Conservation (phyloP, 805 yeast species). For the Kuraishia piskuri region DNA sequence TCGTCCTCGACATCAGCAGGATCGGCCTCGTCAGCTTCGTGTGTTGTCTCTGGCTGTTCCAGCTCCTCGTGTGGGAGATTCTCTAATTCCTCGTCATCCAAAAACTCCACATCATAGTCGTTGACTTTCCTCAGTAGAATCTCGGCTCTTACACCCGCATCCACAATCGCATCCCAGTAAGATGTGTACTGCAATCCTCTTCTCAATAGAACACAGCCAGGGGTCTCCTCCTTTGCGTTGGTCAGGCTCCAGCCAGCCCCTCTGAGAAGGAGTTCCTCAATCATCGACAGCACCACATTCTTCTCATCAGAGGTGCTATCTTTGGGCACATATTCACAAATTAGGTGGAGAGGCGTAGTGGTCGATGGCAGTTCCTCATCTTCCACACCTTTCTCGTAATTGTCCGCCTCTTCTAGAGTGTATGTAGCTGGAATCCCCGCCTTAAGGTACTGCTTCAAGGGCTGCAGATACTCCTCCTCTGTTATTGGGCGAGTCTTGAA, state of each 20-base stretch:
- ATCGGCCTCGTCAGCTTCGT: conserved; percentile 4
- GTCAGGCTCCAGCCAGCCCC: conserved; percentile 91
- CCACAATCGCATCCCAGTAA: conserved; percentile 47
- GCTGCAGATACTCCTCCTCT: conserved; percentile 28
- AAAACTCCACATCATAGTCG: conserved; percentile 54
- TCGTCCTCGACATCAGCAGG: conserved; percentile 3
- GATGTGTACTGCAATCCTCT: conserved; percentile 31
- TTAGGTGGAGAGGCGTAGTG: conserved; percentile 74
- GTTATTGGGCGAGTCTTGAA: conserved; percentile 45
- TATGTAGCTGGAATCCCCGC: conserved; percentile 78
- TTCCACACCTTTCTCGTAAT: conserved; percentile 36
- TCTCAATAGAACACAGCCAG: conserved; percentile 71
- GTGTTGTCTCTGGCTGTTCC: conserved; percentile 12
- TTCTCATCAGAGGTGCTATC: conserved; percentile 34
- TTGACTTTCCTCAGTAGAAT: conserved; percentile 63
- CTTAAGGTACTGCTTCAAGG: conserved; percentile 37
- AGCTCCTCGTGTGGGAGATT: conserved; percentile 11
- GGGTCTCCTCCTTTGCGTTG: conserved; percentile 65
- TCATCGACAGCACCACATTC: conserved; percentile 40
- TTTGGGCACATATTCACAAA: conserved; percentile 42
- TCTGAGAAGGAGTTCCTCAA: conserved; percentile 60
- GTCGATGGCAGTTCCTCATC: conserved; percentile 32
- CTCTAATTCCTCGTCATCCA: conserved; percentile 29
- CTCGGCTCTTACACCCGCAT: conserved; percentile 90
- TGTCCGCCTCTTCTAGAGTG: conserved; percentile 68